phyloP scores from a whole-genome alignment of 1,139 yeast genomes.

The Taphrina betulina region DNA sequence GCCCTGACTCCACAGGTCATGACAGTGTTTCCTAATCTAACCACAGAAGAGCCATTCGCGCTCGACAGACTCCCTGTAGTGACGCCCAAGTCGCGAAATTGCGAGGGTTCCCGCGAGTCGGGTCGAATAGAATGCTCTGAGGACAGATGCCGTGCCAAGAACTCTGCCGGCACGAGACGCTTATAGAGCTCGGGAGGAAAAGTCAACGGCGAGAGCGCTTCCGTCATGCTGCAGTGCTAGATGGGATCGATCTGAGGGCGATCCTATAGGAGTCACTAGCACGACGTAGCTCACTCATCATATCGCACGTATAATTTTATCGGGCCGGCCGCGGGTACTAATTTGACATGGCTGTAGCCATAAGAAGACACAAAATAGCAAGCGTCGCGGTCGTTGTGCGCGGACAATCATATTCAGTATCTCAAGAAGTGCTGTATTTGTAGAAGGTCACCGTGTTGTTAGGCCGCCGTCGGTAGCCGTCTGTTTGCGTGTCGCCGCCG shows the following conservation, averaged over 20 bases:
- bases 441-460: too few relatives aligned
- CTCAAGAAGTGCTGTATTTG: too few relatives aligned
- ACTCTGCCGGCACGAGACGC: slow-evolving; percentile 32
- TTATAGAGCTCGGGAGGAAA: slow-evolving; percentile 35
- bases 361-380: too few relatives aligned
- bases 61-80: slow-evolving; percentile 32
- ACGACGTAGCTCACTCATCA: background rate
- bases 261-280: background rate
- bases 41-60: slow-evolving; percentile 35
- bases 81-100: slow-evolving; percentile 31
- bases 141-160: slow-evolving; percentile 23
- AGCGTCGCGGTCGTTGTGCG: too few relatives aligned
- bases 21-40: slow-evolving; percentile 34
- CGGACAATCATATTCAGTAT: too few relatives aligned
- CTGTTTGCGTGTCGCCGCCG: too few relatives aligned
- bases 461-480: too few relatives aligned
- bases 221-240: slow-evolving; percentile 5
- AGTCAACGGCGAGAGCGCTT: slow-evolving; percentile 17
- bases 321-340: too few relatives aligned
- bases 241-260: background rate
- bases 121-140: slow-evolving; percentile 30
- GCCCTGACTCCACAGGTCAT: slow-evolving; percentile 35
- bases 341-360: too few relatives aligned
- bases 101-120: slow-evolving; percentile 32
- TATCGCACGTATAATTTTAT: background rate